Evolutionary conservation across 2,329 filamentous ascomycete species (phyloP), one percentile per base, ranked within the genome.

Genomic region (Penicillium hordei): DNA sequence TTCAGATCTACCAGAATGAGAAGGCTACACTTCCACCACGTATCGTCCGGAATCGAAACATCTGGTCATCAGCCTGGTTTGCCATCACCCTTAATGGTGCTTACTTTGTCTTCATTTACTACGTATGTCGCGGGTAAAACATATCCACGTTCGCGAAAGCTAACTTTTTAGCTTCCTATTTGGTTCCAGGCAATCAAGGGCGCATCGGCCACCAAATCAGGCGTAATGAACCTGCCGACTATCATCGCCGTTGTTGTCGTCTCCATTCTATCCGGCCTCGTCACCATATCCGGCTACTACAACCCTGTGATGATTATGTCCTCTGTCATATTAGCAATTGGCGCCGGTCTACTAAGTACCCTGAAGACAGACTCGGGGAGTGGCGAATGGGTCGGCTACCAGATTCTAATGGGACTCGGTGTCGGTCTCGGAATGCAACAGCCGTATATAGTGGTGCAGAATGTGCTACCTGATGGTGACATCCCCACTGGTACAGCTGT

Each of bases 11-110:
- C 67, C 74, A 79, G 62, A 75, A 77, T 9, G 81, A 84, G 23
- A 73, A 74, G 48, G 82, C 78, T 2, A 81, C 79, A 12, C 68
- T 84, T 10, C 82, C 82, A 17, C 80, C 80, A 29, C 72, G 78
- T 10, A 75, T 84, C 49, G 75, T 83, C 60, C 77, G 72, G 52
- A 75, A 82, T 61, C 75, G 81, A 27, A 76, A 70, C 25, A 69
- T 78, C 10, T 63, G 70, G 5, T 53, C 68, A 23, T 65, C 71
- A 6, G 58, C 63, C 4, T 68, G 68, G 57, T 78, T 72, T 65
- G 62, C 65, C 4, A 19, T 60, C 8, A 57, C 57, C 25, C 59
- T 65, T 19, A 52, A 52, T 8, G 58, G 58, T 13, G 51, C 56
- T 1, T 60, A 61, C 38, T 65, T 61, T 48, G 45, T 62, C 9